Evolutionary conservation across 257 asterid species (phyloP), one percentile per base, ranked within the genome.

Genomic region (Dorcoceras hygrometricum): DNA sequence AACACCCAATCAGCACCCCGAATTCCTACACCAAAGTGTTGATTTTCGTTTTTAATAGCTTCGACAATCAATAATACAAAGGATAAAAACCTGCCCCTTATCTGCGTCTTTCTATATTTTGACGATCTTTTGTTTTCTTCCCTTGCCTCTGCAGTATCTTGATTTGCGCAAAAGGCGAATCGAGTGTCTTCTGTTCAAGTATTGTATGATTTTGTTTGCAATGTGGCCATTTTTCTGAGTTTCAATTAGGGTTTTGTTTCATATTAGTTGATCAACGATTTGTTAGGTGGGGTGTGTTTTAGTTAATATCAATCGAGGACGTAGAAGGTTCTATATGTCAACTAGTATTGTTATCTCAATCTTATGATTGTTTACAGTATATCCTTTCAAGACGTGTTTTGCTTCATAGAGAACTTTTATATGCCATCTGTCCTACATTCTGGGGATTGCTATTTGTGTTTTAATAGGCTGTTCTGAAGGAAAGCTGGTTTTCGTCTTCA

Each of bases 221-320:
- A 73, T 82, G 74, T 67, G 60, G 65, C 81, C 66, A 57, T 23
- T 66, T 64, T 68, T 5, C 46, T 63, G 29, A 39, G 66, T 57
- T 81, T 66, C 43, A 46, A 72, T 77, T 77, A 77, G 82, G 87
- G 82, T 75, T 79, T 75, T 77, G 76, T 77, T 39, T 64, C 67
- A 11, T 71, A 68, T 78, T 66, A 72, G 62, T 50, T 71, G 83
- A 73, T 76, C 78, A 76, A 34, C 73, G 71, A 53, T 75, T 36
- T 36, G 16, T 58, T n/a, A 56, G 67, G 57, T 27, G 75, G 80
- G 70, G 31, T 53, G 53, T 31, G 55, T 3, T 43, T 25, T 2
- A 66, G 67, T 56, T 27, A 26, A 36, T 43, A 60, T 46, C 50
- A 54, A 7, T 62, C 50, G 56, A 68, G 68, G 71, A 31, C 24